Percentiles rank a stretch among this genome's conserved stretches.
Evolutionary conservation across 768 basidiomycete genomes (phyloP).

Genomic region (Daedaleopsis sinensis): DNA sequence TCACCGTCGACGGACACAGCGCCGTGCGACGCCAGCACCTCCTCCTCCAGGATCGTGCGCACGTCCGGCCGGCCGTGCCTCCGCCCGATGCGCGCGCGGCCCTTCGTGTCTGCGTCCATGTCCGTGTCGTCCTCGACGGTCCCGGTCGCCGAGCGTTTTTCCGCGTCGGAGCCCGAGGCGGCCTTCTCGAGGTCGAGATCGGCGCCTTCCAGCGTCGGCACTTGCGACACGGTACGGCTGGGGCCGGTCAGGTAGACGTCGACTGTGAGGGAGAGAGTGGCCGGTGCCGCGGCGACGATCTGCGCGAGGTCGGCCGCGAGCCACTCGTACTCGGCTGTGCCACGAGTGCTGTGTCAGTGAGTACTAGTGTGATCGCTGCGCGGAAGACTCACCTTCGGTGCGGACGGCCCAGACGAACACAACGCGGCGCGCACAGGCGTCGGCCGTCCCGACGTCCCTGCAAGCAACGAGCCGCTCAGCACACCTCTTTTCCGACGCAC

Average conservation of each 20-base stretch:
- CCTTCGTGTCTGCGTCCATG: too few relatives aligned
- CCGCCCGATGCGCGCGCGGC: background rate
- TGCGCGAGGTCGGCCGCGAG: constrained; percentile 15
- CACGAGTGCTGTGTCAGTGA: background rate
- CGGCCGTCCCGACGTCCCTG: background rate
- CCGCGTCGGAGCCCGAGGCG: constrained; percentile 10
- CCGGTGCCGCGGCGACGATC: constrained; percentile 16
- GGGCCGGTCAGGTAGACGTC: constrained; percentile 25
- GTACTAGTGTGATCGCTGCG: too few relatives aligned
- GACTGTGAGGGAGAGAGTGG: constrained; percentile 22
- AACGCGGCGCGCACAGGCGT: constrained; percentile 27
- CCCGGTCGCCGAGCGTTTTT: constrained; percentile 6
- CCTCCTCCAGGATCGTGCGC: constrained; percentile 26
- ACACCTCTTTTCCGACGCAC: background rate
- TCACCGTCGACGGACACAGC: constrained; percentile 37
- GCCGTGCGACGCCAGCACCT: constrained; percentile 25
- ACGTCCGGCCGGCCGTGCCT: constrained; percentile 31
- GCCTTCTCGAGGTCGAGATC: background rate
- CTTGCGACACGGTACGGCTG: background rate
- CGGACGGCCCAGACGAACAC: constrained; percentile 37
- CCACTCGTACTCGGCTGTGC: constrained; percentile 28
- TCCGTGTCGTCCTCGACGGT: constrained; percentile 4
- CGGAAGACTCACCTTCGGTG: constrained; percentile 27
- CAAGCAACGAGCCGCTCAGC: background rate
- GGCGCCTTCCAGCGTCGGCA: background rate